phyloP scores from a whole-genome alignment of 768 basidiomycete genomes.

The Rhizopogon vesiculosus region DNA sequence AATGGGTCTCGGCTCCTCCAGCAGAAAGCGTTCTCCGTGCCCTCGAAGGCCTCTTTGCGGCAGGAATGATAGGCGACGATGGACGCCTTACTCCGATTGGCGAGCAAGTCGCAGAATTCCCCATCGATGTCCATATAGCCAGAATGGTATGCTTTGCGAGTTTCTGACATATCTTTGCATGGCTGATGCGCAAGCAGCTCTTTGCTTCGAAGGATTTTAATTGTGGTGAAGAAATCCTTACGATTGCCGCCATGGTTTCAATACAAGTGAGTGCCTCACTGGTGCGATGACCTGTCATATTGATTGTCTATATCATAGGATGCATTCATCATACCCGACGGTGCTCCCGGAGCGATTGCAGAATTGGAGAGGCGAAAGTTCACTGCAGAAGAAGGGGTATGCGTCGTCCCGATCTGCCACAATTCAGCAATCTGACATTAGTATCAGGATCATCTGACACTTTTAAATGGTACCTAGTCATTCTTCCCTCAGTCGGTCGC shows the following conservation, averaged over 20 bases:
- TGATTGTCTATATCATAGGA: slow-evolving; percentile 47
- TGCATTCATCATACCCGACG: slow-evolving; percentile 85
- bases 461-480: slow-evolving; percentile 69
- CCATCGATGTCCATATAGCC: slow-evolving; percentile 90
- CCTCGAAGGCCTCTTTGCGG: slow-evolving; percentile 72
- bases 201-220: slow-evolving; percentile 80
- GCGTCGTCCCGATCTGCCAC: slow-evolving; percentile 15
- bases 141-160: slow-evolving; percentile 64
- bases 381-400: slow-evolving; percentile 95
- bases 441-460: slow-evolving; percentile 84
- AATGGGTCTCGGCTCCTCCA: slow-evolving; percentile 90
- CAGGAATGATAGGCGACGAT: slow-evolving; percentile 82
- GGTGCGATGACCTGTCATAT: background rate
- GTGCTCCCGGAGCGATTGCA: slow-evolving; percentile 77
- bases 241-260: slow-evolving; percentile 93
- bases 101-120: slow-evolving; percentile 87
- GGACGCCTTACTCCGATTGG: slow-evolving; percentile 76
- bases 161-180: background rate
- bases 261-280: slow-evolving; percentile 56
- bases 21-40: slow-evolving; percentile 82
- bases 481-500: background rate
- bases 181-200: slow-evolving; percentile 44
- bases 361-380: slow-evolving; percentile 95
- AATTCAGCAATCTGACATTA: slow-evolving; percentile 2
- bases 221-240: slow-evolving; percentile 94